Percentiles rank a stretch among this genome's conserved stretches.
These are phyloP conservation scores for Phlebiopsis gigantea DNA, from an alignment of 768 basidiomycete genomes.

Conservation along the genomic window DNA sequence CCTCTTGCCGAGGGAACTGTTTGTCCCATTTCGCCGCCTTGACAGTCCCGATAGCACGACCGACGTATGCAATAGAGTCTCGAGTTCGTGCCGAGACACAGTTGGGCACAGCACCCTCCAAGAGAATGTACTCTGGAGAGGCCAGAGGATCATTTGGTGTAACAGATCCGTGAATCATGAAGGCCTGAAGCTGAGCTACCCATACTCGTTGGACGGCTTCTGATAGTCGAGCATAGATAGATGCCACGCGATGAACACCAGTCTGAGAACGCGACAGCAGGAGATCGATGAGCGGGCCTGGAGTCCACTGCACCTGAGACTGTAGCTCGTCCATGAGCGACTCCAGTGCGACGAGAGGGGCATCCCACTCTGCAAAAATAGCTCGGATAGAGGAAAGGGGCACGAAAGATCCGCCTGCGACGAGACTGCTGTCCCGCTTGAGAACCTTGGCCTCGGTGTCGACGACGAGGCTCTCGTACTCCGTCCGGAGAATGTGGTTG, in stretches of 20 bases:
- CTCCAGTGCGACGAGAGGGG: slow-evolving; percentile 70
- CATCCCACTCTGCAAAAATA: slow-evolving; percentile 84
- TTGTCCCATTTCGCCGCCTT: slow-evolving; percentile 75
- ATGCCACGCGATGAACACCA: slow-evolving; percentile 71
- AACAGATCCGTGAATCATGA: slow-evolving; percentile 75
- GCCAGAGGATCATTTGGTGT: slow-evolving; percentile 58
- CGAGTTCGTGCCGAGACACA: slow-evolving; percentile 67
- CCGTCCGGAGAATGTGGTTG: slow-evolving; percentile 65
- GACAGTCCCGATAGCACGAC: slow-evolving; percentile 80
- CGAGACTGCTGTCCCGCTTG: slow-evolving; percentile 65
- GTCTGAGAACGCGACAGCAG: slow-evolving; percentile 67
- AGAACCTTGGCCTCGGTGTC: slow-evolving; percentile 80
- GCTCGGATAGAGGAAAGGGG: slow-evolving; percentile 82
- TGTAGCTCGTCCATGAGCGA: slow-evolving; percentile 61
- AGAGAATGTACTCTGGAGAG: slow-evolving; percentile 50
- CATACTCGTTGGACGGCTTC: slow-evolving; percentile 76
- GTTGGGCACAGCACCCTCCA: slow-evolving; percentile 66
- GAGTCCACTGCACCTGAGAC: slow-evolving; percentile 49
- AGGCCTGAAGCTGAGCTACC: slow-evolving; percentile 77
- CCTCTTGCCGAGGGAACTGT: slow-evolving; percentile 65
- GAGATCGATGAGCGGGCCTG: slow-evolving; percentile 79
- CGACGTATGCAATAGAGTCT: slow-evolving; percentile 83
- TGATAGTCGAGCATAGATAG: slow-evolving; percentile 67
- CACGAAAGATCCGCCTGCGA: slow-evolving; percentile 78
- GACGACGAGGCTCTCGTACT: slow-evolving; percentile 76